phyloP scores from a whole-genome alignment of 2,329 filamentous ascomycete genomes.

The Epichloe sp. region DNA sequence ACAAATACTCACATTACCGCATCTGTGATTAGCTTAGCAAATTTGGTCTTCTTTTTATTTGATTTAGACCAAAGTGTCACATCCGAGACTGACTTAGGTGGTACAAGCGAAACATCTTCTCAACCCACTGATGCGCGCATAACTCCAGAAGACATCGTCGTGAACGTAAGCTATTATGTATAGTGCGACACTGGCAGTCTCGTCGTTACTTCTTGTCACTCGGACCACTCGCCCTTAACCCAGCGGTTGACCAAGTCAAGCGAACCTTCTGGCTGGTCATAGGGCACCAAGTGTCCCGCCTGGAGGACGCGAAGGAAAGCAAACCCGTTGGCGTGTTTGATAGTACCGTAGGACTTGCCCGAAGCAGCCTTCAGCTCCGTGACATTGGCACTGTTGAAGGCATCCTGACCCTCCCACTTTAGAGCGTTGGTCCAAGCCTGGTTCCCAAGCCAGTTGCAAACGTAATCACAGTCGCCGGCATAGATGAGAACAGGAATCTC shows the following conservation, averaged over 20 bases:
- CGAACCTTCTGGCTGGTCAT: slow-evolving; percentile 83
- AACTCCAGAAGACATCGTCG: background rate
- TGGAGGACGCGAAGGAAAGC: slow-evolving; percentile 84
- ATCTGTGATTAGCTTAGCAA: too few relatives aligned
- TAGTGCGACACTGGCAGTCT: background rate
- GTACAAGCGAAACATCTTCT: too few relatives aligned
- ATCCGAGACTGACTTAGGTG: too few relatives aligned
- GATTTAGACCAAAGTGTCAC: too few relatives aligned
- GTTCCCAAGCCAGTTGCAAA: slow-evolving; percentile 98
- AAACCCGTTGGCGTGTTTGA: slow-evolving; percentile 86
- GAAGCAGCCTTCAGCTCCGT: slow-evolving; percentile 52
- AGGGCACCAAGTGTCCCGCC: slow-evolving; percentile 94
- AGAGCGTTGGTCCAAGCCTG: slow-evolving; percentile 88
- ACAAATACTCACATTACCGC: too few relatives aligned
- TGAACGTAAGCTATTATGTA: background rate
- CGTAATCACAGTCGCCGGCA: slow-evolving; percentile 77
- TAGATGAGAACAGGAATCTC: slow-evolving; percentile 93
- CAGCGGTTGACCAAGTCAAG: slow-evolving; percentile 94
- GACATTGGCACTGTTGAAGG: slow-evolving; percentile 58
- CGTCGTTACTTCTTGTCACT: background rate
- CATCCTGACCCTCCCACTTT: slow-evolving; percentile 80
- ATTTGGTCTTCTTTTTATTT: too few relatives aligned
- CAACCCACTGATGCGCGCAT: too few relatives aligned
- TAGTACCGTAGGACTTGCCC: slow-evolving; percentile 56
- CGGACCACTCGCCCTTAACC: slow-evolving; percentile 69